A percentile compares a stretch with the other conserved stretches of the same genome.
Conservation (phyloP, 2,329 filamentous ascomycete species). For the Rugonectria rugulosa region DNA sequence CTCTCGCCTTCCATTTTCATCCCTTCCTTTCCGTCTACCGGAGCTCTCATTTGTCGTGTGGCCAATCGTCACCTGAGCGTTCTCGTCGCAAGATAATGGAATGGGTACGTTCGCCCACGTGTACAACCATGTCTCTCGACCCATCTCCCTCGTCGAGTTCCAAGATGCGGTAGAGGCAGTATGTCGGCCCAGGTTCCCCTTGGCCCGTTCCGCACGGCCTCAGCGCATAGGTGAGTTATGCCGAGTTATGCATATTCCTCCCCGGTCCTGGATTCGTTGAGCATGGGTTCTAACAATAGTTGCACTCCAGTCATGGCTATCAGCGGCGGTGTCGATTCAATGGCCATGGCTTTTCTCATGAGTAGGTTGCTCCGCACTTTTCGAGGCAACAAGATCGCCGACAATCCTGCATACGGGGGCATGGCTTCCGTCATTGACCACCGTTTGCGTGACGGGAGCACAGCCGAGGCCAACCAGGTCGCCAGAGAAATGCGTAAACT, state of each 20-base stretch:
- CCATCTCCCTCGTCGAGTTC: constrained; percentile 49
- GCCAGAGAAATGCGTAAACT: constrained; percentile 47
- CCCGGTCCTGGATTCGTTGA: background rate
- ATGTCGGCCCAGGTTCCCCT: constrained; percentile 59
- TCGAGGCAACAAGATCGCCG: constrained; percentile 50
- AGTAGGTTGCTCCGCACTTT: constrained; percentile 51
- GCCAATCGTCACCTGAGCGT: constrained; percentile 28
- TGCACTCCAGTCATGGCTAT: constrained; percentile 72
- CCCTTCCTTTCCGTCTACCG: constrained; percentile 1
- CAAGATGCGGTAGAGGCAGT: constrained; percentile 58
- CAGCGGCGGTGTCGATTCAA: constrained; percentile 96
- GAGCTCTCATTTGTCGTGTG: constrained; percentile 15
- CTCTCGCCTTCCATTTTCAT: background rate
- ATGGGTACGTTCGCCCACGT: constrained; percentile 45
- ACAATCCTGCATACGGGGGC: constrained; percentile 53
- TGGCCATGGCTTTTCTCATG: constrained; percentile 86
- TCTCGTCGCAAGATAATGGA: constrained; percentile 39
- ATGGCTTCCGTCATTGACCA: constrained; percentile 65
- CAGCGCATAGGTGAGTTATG: constrained; percentile 53
- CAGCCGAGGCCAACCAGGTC: constrained; percentile 60
- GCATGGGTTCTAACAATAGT: background rate
- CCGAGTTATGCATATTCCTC: background rate
- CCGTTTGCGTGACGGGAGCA: constrained; percentile 59
- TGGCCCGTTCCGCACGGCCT: constrained; percentile 42
- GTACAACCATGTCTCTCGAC: constrained; percentile 48